Evolutionary conservation across 2,329 filamentous ascomycete genomes (phyloP).

Genomic region (Colletotrichum tofieldiae): DNA sequence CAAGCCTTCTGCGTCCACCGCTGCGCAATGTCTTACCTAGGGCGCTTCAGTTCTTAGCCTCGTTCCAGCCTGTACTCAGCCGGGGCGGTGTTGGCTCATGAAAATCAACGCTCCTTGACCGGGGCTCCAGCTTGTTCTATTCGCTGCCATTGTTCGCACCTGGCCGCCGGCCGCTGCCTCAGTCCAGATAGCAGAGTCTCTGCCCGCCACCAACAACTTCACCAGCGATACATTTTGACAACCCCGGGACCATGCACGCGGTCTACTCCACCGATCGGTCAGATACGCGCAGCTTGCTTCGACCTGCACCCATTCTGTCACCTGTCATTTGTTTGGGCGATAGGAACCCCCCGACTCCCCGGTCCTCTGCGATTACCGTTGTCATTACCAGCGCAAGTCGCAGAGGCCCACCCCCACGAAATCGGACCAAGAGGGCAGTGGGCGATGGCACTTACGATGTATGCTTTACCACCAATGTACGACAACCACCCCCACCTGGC

Average conservation of each 20-base stretch:
- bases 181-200: slow-evolving; percentile 1
- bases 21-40: slow-evolving; percentile 25
- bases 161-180: slow-evolving; percentile 3
- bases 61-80: neutral
- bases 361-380: neutral
- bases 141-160: neutral
- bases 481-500: neutral
- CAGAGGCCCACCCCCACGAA: neutral
- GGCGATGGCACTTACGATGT: neutral
- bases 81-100: neutral
- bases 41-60: slow-evolving; percentile 16
- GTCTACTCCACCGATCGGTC: slow-evolving; percentile 16
- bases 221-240: neutral
- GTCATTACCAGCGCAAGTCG: neutral
- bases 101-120: neutral
- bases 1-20: slow-evolving; percentile 26
- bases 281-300: slow-evolving; percentile 4
- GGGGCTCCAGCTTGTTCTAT: neutral
- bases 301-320: neutral
- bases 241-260: neutral
- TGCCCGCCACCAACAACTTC: neutral
- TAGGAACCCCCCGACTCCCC: neutral
- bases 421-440: neutral
- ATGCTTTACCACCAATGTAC: neutral
- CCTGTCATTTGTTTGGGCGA: neutral